These are phyloP conservation scores for Xylaria grammica DNA, from an alignment of 495 filamentous ascomycete species.

Conservation along the genomic window DNA sequence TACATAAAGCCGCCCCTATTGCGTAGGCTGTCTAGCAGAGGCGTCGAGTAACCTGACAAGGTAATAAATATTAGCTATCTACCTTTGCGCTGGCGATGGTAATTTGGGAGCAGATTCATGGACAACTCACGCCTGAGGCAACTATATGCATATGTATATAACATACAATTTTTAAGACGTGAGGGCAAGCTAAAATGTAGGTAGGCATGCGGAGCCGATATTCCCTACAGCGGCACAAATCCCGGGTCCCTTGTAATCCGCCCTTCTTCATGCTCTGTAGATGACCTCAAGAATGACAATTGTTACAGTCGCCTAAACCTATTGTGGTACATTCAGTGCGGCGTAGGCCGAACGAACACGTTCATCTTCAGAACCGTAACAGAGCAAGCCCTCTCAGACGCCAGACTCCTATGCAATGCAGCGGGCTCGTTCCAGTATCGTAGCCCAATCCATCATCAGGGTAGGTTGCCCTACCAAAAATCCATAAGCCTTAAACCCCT, in stretches of 20 bases:
- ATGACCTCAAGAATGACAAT: neutral
- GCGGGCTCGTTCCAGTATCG: neutral
- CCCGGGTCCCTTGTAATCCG: neutral
- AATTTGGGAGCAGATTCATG: too few relatives aligned
- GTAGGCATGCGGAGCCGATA: neutral
- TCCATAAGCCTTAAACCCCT: slow-evolving; percentile 1
- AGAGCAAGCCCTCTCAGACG: neutral
- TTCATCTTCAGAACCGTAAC: neutral
- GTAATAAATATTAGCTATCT: too few relatives aligned
- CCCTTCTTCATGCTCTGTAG: neutral
- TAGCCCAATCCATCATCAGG: slow-evolving; percentile 12
- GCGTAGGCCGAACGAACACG: neutral
- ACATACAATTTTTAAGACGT: neutral
- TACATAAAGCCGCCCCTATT: too few relatives aligned
- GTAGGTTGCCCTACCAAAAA: slow-evolving; percentile 14
- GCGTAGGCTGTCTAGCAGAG: too few relatives aligned
- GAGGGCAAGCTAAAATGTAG: neutral
- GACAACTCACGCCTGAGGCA: neutral
- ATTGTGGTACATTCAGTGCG: neutral
- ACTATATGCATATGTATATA: neutral
- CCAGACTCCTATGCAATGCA: slow-evolving; percentile 8
- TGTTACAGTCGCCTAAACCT: neutral
- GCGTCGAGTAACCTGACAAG: too few relatives aligned
- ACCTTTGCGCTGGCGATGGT: too few relatives aligned
- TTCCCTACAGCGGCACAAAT: slow-evolving; percentile 4